Base-by-base conservation (phyloP, 192 early-diverging fungal genomes). In the Rhizoclosmatium globosum region DNA sequence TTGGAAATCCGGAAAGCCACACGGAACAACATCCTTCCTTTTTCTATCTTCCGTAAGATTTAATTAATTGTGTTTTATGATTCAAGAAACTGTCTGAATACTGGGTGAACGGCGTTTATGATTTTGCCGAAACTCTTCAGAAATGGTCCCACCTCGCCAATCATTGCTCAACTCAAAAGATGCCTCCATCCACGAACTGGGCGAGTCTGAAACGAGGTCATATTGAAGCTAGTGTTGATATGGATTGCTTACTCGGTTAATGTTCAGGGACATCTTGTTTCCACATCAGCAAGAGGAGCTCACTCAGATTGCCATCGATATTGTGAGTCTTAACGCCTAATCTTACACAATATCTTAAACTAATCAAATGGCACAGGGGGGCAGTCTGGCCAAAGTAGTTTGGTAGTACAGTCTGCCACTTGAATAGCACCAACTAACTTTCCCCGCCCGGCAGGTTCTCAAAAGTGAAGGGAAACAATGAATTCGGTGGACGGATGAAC, bases 291-390 rank as follows among this genome's bases (percentile, higher is more conserved):
- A 80, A 15, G 94, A 93, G 50, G 91, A 93, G 68, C 92, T 95
- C 47, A 88, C 94, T 19, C 94, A 95, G 65, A 93, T 98, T 72
- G 95, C 96, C 31, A 92, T 98, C 66, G 96, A 98, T 68, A 87
- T 89, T 80, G 94, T 95, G 90, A 83, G 87, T 76, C 31, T 39
- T 44, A 4, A 6, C 47, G 56, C 41, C 43, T 47, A 70, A 61
- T 45, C 42, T 56, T 47, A 43, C 17, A 23, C 48, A 71, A 38
- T 9, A 74, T 56, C 46, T 58, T 57, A 43, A 72, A 46, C 31
- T 46, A 80, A 71, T 69, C 45, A 46, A 7, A 17, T 6, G 4
- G 3, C 50, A 6, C 69, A 87, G 86, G 89, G 89, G 4, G 89
- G 89, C 21, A 85, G 83, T 74, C 74, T 91, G 15, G 88, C 88